Percentiles rank a stretch among this genome's conserved stretches.
Evolutionary conservation across 495 filamentous ascomycete species (phyloP).

Genomic region (Durotheca rogersii): DNA sequence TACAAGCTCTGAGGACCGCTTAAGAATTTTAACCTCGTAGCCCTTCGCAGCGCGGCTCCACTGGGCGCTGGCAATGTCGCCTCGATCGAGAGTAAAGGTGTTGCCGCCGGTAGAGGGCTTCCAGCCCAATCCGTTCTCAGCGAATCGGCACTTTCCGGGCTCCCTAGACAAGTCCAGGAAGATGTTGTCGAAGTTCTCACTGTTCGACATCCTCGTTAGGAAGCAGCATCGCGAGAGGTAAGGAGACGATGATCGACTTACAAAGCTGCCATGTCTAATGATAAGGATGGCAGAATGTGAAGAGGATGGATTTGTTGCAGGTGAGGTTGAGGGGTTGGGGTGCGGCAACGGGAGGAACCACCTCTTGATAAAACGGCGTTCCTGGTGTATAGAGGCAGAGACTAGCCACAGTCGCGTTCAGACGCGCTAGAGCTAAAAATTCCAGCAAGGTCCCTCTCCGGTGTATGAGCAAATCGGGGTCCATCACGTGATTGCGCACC

Average conservation of each 20-base stretch:
- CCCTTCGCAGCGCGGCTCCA: conserved; percentile 95
- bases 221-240: neutral
- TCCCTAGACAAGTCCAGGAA: conserved; percentile 91
- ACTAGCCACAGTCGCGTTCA: conserved; percentile 1
- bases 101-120: conserved; percentile 84
- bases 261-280: conserved; percentile 28
- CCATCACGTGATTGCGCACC: too few species aligned
- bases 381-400: too few species aligned
- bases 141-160: conserved; percentile 87
- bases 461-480: too few species aligned
- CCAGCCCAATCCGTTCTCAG: conserved; percentile 92
- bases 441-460: neutral
- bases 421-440: neutral
- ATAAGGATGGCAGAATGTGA: conserved; percentile 1
- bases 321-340: conserved; percentile 1
- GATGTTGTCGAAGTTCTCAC: conserved; percentile 94
- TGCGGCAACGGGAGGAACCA: conserved; percentile 2
- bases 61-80: conserved; percentile 79
- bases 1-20: conserved; percentile 78
- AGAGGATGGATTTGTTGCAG: neutral
- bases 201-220: conserved; percentile 25
- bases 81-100: conserved; percentile 83
- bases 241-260: conserved; percentile 11
- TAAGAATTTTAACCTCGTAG: conserved; percentile 87
- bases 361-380: conserved; percentile 2